Evolutionary conservation across 192 early-diverging fungal genomes (phyloP), one percentile per base, ranked within the genome.

Genomic region (Coemansia sp.): DNA sequence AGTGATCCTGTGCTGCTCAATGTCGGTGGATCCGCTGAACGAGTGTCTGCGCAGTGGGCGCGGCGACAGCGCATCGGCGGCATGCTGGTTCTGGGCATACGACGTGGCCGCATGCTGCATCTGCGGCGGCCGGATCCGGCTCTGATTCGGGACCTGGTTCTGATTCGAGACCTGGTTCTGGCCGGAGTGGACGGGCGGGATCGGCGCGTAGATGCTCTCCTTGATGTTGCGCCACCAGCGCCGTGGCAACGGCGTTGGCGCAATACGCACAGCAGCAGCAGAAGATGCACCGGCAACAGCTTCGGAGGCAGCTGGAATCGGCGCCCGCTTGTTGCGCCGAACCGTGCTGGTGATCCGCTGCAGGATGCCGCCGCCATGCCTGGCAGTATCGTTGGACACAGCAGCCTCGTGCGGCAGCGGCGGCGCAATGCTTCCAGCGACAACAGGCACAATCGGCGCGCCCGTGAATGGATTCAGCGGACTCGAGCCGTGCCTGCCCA

Each of bases 211-310:
- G 72, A 83, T 83, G 69, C 75, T 77, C 63, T 83, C 80, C 38
- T 68, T 71, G 61, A 83, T 74, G 44, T 83, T 83, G 21, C 80
- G 80, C 80, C 80, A 83, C 80, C 80, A 83, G n/a, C 80, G 72
- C 6, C 72, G 63, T 0, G 80, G 75, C 54, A 77, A 40, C 43
- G 80, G 80, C 6, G 80, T 77, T 65, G 70, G 75, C 4, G 59
- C 66, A 9, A 44, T n/a, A 26, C 47, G 23, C 6, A 26, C 21
- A 54, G 9, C 16, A 50, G 49, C 48, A 19, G 5, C 26, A 21
- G 52, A 23, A 42, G 57, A 38, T 6, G 63, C 42, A 8, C 38
- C 49, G 6, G 71, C 19, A 37, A 45, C 40, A 43, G 8, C 9
- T 44, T 23, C 9, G 16, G 61, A 23, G 21, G 13, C 38, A 32